Conservation (phyloP, 2,329 filamentous ascomycete genomes). For the Elsinoe perseae region DNA sequence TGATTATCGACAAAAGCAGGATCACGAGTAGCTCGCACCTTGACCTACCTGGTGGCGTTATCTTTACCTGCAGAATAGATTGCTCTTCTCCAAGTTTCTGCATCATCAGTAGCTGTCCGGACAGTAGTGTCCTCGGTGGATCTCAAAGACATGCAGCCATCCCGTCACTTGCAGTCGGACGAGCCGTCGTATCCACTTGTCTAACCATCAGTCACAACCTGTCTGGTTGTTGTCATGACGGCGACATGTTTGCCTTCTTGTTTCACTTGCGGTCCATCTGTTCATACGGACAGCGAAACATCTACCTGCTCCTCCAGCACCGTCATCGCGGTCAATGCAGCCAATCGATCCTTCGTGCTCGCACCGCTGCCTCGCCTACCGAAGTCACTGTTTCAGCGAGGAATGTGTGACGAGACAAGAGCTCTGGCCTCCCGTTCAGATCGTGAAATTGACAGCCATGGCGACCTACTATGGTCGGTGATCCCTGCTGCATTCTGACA, state of each 20-base stretch:
- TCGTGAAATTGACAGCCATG: background rate
- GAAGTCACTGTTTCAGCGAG: background rate
- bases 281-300: constrained; percentile 2
- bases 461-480: background rate
- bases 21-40: background rate
- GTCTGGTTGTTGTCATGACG: constrained; percentile 4
- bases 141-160: background rate
- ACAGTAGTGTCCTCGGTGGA: too few species aligned
- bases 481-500: background rate
- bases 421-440: constrained; percentile 12
- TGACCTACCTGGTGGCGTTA: background rate
- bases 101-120: background rate
- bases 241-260: constrained; percentile 1
- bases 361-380: background rate
- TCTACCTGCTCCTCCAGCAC: background rate
- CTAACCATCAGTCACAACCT: background rate
- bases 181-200: background rate
- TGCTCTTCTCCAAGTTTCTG: background rate
- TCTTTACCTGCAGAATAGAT: background rate
- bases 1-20: background rate
- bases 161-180: background rate
- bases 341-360: constrained; percentile 3
- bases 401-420: background rate
- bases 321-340: background rate
- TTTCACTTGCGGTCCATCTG: background rate